These are phyloP conservation scores for Trichoderma arundinaceum DNA, from an alignment of 2,329 filamentous ascomycete genomes.

Conservation along the genomic window DNA sequence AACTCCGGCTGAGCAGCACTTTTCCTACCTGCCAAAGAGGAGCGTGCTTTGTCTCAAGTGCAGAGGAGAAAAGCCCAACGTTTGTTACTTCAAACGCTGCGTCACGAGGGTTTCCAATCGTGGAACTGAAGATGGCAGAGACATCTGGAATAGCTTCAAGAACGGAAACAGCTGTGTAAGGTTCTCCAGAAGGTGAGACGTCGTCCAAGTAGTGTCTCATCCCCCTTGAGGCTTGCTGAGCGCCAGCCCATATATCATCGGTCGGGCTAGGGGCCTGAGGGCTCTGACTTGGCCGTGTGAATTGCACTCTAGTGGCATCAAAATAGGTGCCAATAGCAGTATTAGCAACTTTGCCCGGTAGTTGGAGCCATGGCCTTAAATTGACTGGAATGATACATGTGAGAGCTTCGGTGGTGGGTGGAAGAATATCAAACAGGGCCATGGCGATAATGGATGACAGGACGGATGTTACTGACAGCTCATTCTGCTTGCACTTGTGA, in stretches of 20 bases:
- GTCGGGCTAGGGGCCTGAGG: too few species aligned
- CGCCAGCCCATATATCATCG: not conserved
- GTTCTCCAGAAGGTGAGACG: constrained; percentile 4
- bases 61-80: constrained; percentile 45
- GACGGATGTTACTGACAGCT: not conserved
- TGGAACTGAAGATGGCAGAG: constrained; percentile 44
- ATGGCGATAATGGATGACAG: not conserved
- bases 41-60: constrained; percentile 21
- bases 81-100: constrained; percentile 54
- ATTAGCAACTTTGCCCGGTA: not conserved
- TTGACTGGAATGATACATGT: constrained; percentile 11
- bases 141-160: constrained; percentile 47
- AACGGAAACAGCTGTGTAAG: not conserved
- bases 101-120: constrained; percentile 47
- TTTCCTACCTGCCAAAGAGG: constrained; percentile 42
- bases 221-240: not conserved
- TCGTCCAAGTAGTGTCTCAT: not conserved
- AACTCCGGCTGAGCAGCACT: constrained; percentile 53
- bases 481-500: not conserved
- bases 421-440: not conserved
- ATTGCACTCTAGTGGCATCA: constrained; percentile 3
- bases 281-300: not conserved
- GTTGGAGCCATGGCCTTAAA: not conserved
- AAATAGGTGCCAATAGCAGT: not conserved
- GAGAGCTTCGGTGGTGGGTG: not conserved